Evolutionary conservation across 208 protist genomes (phyloP), one percentile per base, ranked within the genome.

Genomic region (Acanthamoeba triangularis): DNA sequence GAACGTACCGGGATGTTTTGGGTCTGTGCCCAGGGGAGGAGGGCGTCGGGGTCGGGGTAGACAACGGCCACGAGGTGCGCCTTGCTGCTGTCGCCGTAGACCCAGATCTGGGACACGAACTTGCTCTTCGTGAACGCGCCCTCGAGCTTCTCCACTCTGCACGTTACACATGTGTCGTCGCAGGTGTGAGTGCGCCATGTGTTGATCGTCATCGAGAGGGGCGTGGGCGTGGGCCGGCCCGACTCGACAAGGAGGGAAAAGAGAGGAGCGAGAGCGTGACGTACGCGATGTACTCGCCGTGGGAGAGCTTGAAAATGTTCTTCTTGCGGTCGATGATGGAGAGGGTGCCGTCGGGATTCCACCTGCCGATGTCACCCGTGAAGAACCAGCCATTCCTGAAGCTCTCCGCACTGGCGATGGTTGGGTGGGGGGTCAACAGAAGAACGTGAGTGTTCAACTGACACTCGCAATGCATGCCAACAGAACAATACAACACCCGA

Each of bases 291-390:
- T 98, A 98, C 94, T 98, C 97, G 44, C 98, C 98, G 84, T 99
- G 98, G 11, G 98, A 95, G n/a, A 99, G 93, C 95, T 99, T 99
- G 92, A 99, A 99, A 28, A 99, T 97, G 92, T 98, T 97, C 93
- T 99, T 99, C 67, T 97, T 97, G 76, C 98, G 94, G 95, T 99
- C 98, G 94, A 99, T 98, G 93, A 99, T 98, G n/a, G 72, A 74
- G 18, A 99, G 74, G 16, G 93, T 92, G 37, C 97, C 98, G 56
- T 97, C 95, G 37, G 87, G 13, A 30, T 49, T 90, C 94, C 94
- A 95, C 28, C 49, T 63, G 78, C 98, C 98, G 87, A 99, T 97
- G 95, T 99, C 98, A 67, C 98, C 98, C 33, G 98, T 98, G 94
- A 98, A 97, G 76, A 98, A 97, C 98, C 98, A 99, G 28, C 98